A percentile compares a stretch with the other conserved stretches of the same genome.
These are phyloP conservation scores for Podospora australis DNA, from an alignment of 495 filamentous ascomycete genomes.

Conservation along the genomic window DNA sequence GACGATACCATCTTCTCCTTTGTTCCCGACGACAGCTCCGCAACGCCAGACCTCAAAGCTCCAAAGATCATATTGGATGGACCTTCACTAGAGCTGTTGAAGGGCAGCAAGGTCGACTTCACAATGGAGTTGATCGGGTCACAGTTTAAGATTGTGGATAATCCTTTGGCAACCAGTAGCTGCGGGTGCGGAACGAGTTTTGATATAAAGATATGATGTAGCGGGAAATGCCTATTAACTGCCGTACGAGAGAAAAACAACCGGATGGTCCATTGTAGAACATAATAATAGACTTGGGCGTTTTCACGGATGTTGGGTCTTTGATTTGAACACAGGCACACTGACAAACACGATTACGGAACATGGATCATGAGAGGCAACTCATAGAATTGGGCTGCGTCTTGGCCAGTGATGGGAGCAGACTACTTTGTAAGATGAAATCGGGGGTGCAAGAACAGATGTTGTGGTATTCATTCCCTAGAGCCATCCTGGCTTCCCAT, in stretches of 20 bases:
- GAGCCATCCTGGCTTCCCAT: constrained; percentile 16
- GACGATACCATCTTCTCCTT: constrained; percentile 67
- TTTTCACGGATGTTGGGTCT: too few species aligned
- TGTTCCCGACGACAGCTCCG: constrained; percentile 5
- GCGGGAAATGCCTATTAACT: neutral
- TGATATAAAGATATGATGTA: constrained; percentile 65
- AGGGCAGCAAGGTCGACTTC: constrained; percentile 90
- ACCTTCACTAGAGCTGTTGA: constrained; percentile 79
- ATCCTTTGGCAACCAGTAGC: constrained; percentile 82
- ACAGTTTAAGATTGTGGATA: constrained; percentile 94
- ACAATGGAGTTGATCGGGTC: constrained; percentile 96
- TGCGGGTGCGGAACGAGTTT: constrained; percentile 98
- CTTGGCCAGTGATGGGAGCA: constrained; percentile 14
- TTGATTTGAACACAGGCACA: too few species aligned
- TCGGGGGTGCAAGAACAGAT: constrained; percentile 17
- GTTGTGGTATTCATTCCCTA: constrained; percentile 29
- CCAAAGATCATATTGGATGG: constrained; percentile 88
- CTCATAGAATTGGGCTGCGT: constrained; percentile 19
- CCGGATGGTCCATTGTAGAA: too few species aligned
- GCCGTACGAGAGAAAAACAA: too few species aligned
- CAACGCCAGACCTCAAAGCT: constrained; percentile 13
- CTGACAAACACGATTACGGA: too few species aligned
- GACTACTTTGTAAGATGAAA: constrained; percentile 19
- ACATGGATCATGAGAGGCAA: constrained; percentile 2
- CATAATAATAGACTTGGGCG: too few species aligned